A percentile compares a stretch with the other conserved stretches of the same genome.
phyloP scores from a whole-genome alignment of 2,329 filamentous ascomycete species.

The Phoma sp. region DNA sequence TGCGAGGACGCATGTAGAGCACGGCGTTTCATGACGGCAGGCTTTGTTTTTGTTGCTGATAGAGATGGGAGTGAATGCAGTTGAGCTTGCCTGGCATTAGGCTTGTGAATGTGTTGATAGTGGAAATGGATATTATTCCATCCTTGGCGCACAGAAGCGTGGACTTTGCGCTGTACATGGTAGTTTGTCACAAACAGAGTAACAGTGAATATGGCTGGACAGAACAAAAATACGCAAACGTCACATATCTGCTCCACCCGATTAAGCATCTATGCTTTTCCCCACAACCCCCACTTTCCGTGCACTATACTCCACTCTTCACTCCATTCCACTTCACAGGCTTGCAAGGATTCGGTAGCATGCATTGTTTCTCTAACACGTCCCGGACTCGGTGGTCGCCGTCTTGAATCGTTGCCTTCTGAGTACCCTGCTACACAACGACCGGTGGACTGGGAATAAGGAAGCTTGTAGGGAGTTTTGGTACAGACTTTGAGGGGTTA shows the following conservation, averaged over 20 bases:
- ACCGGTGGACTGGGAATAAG: too few species aligned
- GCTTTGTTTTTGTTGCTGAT: background rate
- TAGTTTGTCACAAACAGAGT: background rate
- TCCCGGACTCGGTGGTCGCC: background rate
- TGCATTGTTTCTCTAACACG: too few species aligned
- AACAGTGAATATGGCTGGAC: background rate
- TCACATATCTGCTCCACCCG: background rate
- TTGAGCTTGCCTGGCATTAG: background rate
- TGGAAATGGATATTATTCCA: background rate
- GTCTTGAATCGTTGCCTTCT: too few species aligned
- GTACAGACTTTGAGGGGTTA: too few species aligned
- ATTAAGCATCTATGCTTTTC: background rate
- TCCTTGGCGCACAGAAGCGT: background rate
- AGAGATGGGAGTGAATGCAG: background rate
- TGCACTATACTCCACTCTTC: background rate
- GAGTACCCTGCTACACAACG: too few species aligned
- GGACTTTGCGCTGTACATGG: background rate
- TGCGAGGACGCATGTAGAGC: conserved; percentile 11
- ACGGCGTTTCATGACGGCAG: conserved; percentile 7
- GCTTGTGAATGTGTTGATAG: conserved; percentile 5
- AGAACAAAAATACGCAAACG: background rate
- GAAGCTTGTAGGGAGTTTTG: too few species aligned
- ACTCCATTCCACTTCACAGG: background rate
- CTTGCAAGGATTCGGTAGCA: background rate
- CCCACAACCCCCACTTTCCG: too few species aligned